Base-by-base conservation (phyloP, 306 rosid genomes). In the Vicia sativa region DNA sequence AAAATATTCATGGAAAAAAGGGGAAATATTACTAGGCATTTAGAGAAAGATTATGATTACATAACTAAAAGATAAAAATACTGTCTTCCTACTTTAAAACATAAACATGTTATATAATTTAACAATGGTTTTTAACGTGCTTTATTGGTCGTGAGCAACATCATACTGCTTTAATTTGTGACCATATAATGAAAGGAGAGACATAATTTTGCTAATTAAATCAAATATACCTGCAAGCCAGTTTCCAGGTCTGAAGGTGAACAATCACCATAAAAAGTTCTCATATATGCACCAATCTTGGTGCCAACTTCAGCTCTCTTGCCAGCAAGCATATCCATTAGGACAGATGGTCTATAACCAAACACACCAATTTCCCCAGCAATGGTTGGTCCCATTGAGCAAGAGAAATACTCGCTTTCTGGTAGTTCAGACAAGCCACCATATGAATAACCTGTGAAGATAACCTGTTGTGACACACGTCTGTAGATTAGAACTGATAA, bases 291-390 rank as follows among this genome's bases (percentile, higher is more conserved):
- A 74, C 97, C 98, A 75, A 93, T 74, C 76, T 85, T 90, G 72
- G 87, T 82, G 49, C 98, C 91, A 29, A 93, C 96, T 90, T 93
- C 98, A 71, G 97, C 97, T 81, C 97, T 88, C 80, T 93, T 93
- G 49, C 97, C 98, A 68, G 98, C 98, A 78, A 93, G 96, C 91
- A 93, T 90, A 78, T 93, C 98, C 96, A 79, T 77, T 42, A 93
- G 80, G 38, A 88, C 84, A 64, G 98, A 86, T 68, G 98, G 97
- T 79, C 91, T 85, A 81, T 93, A 90, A 70, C 98, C 97, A 80
- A 90, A 93, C 46, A 90, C 87, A 42, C 98, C 98, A 62, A 93
- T 90, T 90, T 93, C 98, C 60, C 96, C 97, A 45, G 98, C 91
- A 80, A 93, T 90, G 53, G 96, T 90, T 62, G 96, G 81, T 70